These are phyloP conservation scores for Talaromyces borbonicus DNA, from an alignment of 495 filamentous ascomycete species.

Conservation along the genomic window DNA sequence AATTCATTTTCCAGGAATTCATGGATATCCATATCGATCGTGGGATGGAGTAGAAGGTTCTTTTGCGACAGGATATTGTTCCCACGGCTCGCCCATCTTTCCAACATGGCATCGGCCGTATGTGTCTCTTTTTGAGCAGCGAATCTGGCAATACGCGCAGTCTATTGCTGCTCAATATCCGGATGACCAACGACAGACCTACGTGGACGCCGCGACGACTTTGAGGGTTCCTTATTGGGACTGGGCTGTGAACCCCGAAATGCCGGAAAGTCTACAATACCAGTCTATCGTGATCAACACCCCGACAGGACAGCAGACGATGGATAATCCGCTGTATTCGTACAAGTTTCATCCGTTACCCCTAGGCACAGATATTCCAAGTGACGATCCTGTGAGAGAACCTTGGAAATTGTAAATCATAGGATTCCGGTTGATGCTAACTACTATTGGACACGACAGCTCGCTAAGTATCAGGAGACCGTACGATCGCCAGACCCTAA, in stretches of 20 bases:
- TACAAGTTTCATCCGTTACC: constrained; percentile 22
- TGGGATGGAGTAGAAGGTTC: constrained; percentile 20
- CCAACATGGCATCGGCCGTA: constrained; percentile 40
- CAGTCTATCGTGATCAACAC: constrained; percentile 29
- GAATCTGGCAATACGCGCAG: constrained; percentile 19
- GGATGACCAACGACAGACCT: constrained; percentile 10
- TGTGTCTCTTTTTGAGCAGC: constrained; percentile 32
- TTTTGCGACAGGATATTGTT: constrained; percentile 14
- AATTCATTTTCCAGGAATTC: constrained; percentile 15
- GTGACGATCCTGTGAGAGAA: constrained; percentile 6
- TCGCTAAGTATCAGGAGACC: constrained; percentile 5
- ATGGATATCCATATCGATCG: constrained; percentile 17
- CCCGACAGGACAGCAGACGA: constrained; percentile 18
- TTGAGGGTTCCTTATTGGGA: constrained; percentile 49
- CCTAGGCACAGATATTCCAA: constrained; percentile 14
- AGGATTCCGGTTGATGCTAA: neutral
- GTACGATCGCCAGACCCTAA: constrained; percentile 8
- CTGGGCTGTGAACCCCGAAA: constrained; percentile 36
- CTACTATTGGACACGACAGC: constrained; percentile 2
- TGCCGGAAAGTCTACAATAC: constrained; percentile 22
- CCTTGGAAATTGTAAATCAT: neutral
- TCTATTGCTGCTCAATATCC: constrained; percentile 20
- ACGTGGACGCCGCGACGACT: constrained; percentile 33
- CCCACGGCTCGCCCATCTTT: constrained; percentile 31
- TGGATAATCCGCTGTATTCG: constrained; percentile 25